A percentile compares a stretch with the other conserved stretches of the same genome.
Conservation (phyloP, 805 yeast genomes). For the Hanseniaspora clermontiae region DNA sequence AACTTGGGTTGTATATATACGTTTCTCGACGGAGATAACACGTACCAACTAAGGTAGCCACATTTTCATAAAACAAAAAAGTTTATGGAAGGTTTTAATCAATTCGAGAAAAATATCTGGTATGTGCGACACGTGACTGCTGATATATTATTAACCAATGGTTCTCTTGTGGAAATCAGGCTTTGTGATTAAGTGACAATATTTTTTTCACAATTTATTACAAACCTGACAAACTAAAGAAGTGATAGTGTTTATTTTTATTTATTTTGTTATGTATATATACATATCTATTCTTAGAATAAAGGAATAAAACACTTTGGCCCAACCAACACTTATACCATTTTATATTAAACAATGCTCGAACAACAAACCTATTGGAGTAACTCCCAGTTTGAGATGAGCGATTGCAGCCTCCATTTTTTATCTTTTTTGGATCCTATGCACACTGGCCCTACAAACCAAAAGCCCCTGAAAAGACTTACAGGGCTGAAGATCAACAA, state of each 20-base stretch:
- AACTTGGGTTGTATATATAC: neutral
- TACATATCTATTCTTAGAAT: no score
- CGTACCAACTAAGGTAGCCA: neutral
- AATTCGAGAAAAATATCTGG: neutral
- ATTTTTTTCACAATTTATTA: no score
- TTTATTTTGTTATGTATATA: no score
- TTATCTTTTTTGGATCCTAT: neutral
- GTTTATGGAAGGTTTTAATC: neutral
- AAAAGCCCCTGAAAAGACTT: neutral
- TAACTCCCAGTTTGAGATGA: neutral
- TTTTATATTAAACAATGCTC: neutral
- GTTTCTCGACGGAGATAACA: neutral
- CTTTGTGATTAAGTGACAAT: neutral
- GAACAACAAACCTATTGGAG: neutral
- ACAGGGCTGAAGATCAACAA: neutral
- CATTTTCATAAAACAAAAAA: no score
- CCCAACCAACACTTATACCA: no score
- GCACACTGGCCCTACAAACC: neutral
- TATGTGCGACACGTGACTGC: no score
- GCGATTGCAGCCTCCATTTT: neutral
- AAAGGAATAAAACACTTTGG: no score
- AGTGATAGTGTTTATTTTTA: no score
- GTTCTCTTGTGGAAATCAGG: no score
- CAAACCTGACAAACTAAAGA: neutral
- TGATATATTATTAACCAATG: no score